Evolutionary conservation across 148 eudicot genomes (phyloP).

Genomic region (Hydrangea macrophylla): DNA sequence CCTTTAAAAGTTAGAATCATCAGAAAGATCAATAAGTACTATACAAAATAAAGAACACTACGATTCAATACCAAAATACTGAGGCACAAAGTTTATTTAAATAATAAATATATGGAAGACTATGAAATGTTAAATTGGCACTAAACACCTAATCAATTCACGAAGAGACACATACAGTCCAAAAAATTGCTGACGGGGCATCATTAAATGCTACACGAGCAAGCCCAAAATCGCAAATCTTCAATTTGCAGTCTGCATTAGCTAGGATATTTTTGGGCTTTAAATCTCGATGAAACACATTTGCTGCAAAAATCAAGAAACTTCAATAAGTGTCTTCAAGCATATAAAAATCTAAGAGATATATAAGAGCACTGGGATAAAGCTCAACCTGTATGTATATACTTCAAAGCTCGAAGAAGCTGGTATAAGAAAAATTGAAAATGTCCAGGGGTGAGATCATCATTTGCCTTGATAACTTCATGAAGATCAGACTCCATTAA

Average conservation of each 20-base stretch:
- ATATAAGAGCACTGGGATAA: constrained; percentile 1
- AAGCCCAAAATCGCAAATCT: constrained; percentile 64
- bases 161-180: constrained; percentile 45
- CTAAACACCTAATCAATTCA: neutral
- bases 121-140: neutral
- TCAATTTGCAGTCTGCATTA: constrained; percentile 63
- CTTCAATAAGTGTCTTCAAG: neutral
- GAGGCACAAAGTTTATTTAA: neutral
- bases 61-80: neutral
- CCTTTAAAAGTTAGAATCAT: constrained; percentile 36
- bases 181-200: constrained; percentile 55
- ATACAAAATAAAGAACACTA: neutral
- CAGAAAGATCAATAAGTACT: constrained; percentile 11
- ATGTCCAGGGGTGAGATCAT: constrained; percentile 62
- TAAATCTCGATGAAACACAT: constrained; percentile 55
- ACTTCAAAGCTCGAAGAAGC: constrained; percentile 63
- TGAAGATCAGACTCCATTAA: constrained; percentile 71
- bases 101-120: neutral
- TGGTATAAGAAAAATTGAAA: constrained; percentile 62
- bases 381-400: constrained; percentile 55
- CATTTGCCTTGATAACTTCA: constrained; percentile 62
- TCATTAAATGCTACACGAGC: constrained; percentile 57
- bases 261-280: constrained; percentile 62
- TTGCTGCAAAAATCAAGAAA: constrained; percentile 31
- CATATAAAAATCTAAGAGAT: neutral